Conservation (phyloP, 306 rosid genomes). For the Fagus crenata region DNA sequence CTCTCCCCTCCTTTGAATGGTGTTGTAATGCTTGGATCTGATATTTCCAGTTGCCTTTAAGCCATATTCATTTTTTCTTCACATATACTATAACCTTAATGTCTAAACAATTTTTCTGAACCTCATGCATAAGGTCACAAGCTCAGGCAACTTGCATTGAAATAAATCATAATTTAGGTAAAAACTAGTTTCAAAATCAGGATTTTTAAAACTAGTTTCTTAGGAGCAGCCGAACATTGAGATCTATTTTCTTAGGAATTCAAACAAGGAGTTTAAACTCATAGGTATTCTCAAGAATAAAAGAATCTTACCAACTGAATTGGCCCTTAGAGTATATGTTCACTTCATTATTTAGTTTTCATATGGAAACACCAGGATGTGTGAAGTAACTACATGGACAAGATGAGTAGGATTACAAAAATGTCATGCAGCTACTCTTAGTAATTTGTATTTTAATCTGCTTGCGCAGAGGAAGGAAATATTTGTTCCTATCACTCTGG, state of each 20-base stretch:
- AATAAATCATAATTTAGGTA: not conserved
- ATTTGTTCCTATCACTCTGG: not conserved
- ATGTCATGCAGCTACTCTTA: not conserved
- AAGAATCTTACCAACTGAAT: too few species aligned
- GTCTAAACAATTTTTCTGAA: not conserved
- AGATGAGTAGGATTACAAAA: not conserved
- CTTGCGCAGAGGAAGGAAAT: not conserved
- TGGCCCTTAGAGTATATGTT: too few species aligned
- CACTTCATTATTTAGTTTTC: not conserved
- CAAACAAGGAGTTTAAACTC: too few species aligned
- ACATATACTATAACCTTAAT: not conserved
- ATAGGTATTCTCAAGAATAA: too few species aligned
- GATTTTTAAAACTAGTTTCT: too few species aligned
- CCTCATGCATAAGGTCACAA: not conserved
- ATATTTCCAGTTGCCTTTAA: not conserved
- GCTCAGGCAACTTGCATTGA: not conserved
- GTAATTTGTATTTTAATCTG: not conserved
- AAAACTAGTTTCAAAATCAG: too few species aligned
- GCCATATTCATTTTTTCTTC: not conserved
- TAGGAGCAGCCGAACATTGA: too few species aligned
- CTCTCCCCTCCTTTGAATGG: constrained; percentile 5
- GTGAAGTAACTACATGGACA: not conserved
- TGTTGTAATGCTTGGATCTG: not conserved
- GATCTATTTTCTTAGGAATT: too few species aligned
- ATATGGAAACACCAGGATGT: not conserved